These are phyloP conservation scores for Coprinopsis strossmayeri DNA, from an alignment of 768 basidiomycete genomes.

Conservation along the genomic window DNA sequence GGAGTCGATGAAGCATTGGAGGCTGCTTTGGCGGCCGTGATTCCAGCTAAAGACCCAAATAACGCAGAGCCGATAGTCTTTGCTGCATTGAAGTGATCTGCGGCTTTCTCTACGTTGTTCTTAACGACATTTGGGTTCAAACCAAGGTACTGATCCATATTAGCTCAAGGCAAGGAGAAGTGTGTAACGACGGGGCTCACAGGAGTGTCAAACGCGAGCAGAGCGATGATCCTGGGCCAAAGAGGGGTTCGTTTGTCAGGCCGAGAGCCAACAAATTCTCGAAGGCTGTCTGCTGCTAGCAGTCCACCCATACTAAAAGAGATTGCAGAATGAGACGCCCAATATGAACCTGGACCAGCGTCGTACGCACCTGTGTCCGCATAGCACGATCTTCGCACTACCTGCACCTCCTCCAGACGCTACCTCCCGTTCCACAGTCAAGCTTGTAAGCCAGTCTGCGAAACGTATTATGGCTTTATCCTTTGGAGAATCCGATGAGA, in stretches of 20 bases:
- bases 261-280: conserved; percentile 63
- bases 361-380: conserved; percentile 73
- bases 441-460: conserved; percentile 88
- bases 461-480: conserved; percentile 78
- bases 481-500: conserved; percentile 28
- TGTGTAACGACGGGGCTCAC: conserved; percentile 36
- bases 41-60: conserved; percentile 48
- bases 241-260: conserved; percentile 60
- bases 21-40: conserved; percentile 37
- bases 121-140: conserved; percentile 84
- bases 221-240: conserved; percentile 87
- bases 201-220: conserved; percentile 86
- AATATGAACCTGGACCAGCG: neutral
- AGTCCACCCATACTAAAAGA: conserved; percentile 85
- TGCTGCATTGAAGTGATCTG: conserved; percentile 62
- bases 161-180: conserved; percentile 1
- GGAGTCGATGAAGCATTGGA: conserved; percentile 18
- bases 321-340: neutral
- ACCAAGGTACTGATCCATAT: conserved; percentile 69
- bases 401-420: conserved; percentile 71
- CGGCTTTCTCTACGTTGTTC: conserved; percentile 69
- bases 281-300: conserved; percentile 76
- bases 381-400: conserved; percentile 75
- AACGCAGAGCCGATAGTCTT: conserved; percentile 56
- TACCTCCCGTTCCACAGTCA: conserved; percentile 81